Percentiles rank a stretch among this genome's conserved stretches.
phyloP scores from a whole-genome alignment of 371 early-diverging fungal genomes.

The Rhizomucor pusillus region DNA sequence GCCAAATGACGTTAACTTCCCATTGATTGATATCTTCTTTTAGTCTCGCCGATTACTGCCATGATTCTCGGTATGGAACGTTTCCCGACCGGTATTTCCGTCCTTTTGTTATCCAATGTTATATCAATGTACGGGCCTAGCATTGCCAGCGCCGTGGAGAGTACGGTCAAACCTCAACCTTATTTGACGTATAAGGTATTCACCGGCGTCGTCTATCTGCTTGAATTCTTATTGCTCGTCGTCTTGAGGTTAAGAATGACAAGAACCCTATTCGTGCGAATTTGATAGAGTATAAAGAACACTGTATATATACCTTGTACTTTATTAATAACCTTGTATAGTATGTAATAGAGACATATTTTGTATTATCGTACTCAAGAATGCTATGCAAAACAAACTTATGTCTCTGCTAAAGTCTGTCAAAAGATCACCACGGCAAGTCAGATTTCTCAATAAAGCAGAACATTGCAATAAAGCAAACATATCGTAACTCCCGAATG shows the following conservation, averaged over 20 bases:
- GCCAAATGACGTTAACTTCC: not conserved
- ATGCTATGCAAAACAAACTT: no score
- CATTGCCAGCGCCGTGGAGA: conserved; percentile 38
- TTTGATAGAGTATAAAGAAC: no score
- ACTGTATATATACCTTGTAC: no score
- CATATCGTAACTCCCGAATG: no score
- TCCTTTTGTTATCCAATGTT: conserved; percentile 29
- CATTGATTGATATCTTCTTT: not conserved
- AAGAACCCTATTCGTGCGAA: no score
- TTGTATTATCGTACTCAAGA: no score
- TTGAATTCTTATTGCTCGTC: conserved; percentile 20
- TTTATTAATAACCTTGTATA: no score
- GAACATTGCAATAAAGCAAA: no score
- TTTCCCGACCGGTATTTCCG: conserved; percentile 38
- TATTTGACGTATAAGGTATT: conserved; percentile 35
- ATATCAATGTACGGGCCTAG: conserved; percentile 31
- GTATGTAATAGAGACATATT: no score
- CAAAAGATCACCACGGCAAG: no score
- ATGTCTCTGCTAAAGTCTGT: no score
- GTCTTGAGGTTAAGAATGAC: conserved; percentile 21
- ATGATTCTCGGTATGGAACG: conserved; percentile 31
- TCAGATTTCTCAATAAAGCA: no score
- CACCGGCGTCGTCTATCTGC: conserved; percentile 22
- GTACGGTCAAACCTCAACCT: conserved; percentile 16
- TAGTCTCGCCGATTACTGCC: conserved; percentile 39